phyloP scores from a whole-genome alignment of 495 filamentous ascomycete genomes.

The Neurospora hispaniola region DNA sequence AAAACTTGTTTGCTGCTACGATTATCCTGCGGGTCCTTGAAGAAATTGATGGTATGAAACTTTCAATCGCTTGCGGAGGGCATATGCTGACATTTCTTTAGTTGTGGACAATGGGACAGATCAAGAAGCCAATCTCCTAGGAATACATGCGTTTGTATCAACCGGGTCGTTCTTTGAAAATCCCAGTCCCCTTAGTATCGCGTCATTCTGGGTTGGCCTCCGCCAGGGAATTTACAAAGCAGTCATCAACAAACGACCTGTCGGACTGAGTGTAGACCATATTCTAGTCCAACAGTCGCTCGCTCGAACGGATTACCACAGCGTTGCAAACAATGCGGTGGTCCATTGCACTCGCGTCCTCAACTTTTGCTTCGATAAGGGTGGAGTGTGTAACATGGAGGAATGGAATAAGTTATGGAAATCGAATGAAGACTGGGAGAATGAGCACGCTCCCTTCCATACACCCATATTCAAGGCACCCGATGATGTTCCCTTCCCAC shows the following conservation, averaged over 20 bases:
- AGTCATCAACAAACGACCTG: conserved; percentile 37
- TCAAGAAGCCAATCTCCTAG: conserved; percentile 37
- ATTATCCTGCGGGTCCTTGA: conserved; percentile 52
- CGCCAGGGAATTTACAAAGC: conserved; percentile 48
- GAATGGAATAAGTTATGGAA: conserved; percentile 28
- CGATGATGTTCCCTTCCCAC: conserved; percentile 26
- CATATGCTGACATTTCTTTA: conserved; percentile 2
- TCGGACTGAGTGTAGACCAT: conserved; percentile 31
- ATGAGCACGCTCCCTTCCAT: conserved; percentile 24
- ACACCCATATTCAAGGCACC: conserved; percentile 27
- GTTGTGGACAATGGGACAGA: conserved; percentile 30
- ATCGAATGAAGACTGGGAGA: conserved; percentile 24
- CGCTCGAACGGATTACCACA: conserved; percentile 31
- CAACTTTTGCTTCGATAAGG: conserved; percentile 37
- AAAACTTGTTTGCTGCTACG: conserved; percentile 49
- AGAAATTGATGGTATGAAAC: conserved; percentile 44
- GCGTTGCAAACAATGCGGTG: conserved; percentile 44
- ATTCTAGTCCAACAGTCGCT: conserved; percentile 35
- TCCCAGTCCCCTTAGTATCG: conserved; percentile 32
- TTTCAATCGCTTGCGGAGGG: conserved; percentile 2
- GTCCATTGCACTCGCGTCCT: conserved; percentile 43
- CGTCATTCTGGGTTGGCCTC: conserved; percentile 47
- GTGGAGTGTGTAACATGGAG: conserved; percentile 1
- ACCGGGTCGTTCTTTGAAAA: conserved; percentile 16
- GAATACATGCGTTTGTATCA: conserved; percentile 37